Conservation (phyloP, 257 asterid species). For the Vinca minor region DNA sequence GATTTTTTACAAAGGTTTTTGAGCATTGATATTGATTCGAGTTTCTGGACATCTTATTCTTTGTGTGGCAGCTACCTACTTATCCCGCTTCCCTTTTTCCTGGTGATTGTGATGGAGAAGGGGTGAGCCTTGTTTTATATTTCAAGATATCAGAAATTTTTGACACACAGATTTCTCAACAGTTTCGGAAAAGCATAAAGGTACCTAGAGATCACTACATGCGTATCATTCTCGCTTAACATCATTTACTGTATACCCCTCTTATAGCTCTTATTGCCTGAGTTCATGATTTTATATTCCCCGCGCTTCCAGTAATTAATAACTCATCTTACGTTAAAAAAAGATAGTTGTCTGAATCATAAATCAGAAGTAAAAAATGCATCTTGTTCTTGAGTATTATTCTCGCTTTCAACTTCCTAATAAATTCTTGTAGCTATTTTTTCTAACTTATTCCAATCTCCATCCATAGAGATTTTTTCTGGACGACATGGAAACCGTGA, state of each 20-base stretch:
- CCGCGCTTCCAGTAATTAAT: background rate
- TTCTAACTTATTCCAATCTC: background rate
- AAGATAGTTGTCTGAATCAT: background rate
- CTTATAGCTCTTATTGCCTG: background rate
- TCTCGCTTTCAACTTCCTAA: background rate
- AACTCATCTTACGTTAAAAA: background rate
- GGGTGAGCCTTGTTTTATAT: constrained; percentile 74
- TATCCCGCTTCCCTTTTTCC: constrained; percentile 75
- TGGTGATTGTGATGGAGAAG: constrained; percentile 79
- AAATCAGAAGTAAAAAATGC: background rate
- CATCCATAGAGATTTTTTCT: constrained; percentile 42
- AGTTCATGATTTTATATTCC: background rate
- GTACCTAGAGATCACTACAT: constrained; percentile 18
- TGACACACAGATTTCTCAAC: constrained; percentile 36
- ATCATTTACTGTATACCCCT: background rate
- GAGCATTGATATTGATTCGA: no score
- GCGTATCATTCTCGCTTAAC: background rate
- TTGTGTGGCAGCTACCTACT: constrained; percentile 56
- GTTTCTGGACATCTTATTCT: background rate
- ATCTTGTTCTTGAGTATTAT: background rate
- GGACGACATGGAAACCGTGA: constrained; percentile 60
- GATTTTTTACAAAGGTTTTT: no score
- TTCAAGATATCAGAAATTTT: constrained; percentile 61
- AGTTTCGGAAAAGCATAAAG: constrained; percentile 55
- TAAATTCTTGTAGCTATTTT: background rate